Percentiles rank a stretch among this genome's conserved stretches.
These are phyloP conservation scores for Agaricus blazei DNA, from an alignment of 768 basidiomycete genomes.

Conservation along the genomic window DNA sequence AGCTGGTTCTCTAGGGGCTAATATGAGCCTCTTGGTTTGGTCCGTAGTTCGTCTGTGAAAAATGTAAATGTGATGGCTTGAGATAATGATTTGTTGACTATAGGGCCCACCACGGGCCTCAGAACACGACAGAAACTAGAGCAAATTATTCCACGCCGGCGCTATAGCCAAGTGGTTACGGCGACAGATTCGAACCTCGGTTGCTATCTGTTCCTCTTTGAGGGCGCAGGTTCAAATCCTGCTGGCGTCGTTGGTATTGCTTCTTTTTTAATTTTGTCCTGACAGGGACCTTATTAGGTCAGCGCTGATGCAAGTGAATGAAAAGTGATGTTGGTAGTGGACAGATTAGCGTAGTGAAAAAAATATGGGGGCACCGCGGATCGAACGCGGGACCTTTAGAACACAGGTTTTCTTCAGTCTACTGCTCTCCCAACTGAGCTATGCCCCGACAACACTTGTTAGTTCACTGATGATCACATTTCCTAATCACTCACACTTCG, in stretches of 20 bases:
- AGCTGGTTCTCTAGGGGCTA: background rate
- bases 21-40: background rate
- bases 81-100: too few species aligned
- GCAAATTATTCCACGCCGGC: constrained; percentile 23
- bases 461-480: background rate
- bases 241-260: constrained; percentile 12
- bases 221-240: constrained; percentile 50
- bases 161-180: constrained; percentile 80
- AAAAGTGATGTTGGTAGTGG: too few species aligned
- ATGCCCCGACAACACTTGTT: constrained; percentile 34
- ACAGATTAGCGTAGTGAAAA: too few species aligned
- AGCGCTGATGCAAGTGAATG: too few species aligned
- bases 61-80: background rate
- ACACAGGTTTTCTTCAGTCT: constrained; percentile 51
- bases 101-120: too few species aligned
- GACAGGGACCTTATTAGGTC: too few species aligned
- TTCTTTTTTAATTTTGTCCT: background rate
- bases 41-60: background rate
- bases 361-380: constrained; percentile 64
- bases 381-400: constrained; percentile 80
- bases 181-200: constrained; percentile 60
- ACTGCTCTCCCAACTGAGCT: constrained; percentile 76
- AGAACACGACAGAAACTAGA: too few species aligned
- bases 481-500: background rate
- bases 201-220: constrained; percentile 57